Evolutionary conservation across 2,329 filamentous ascomycete genomes (phyloP).

Genomic region (Talaromyces sp.): DNA sequence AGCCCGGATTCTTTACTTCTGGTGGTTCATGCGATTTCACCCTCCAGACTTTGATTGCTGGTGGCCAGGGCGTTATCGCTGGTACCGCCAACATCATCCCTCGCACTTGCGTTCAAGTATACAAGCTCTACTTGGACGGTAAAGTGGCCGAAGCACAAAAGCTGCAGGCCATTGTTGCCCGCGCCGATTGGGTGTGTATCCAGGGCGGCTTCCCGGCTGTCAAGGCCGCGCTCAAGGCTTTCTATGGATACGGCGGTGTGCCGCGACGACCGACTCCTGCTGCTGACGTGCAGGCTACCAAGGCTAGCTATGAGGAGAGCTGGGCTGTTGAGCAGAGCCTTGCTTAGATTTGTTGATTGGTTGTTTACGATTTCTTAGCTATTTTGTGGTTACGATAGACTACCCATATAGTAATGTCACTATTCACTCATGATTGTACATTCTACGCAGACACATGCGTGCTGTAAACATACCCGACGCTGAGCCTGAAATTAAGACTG

Average conservation of each 20-base stretch:
- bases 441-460: no score
- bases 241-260: conserved; percentile 77
- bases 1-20: conserved; percentile 70
- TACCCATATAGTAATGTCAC: conserved; percentile 3
- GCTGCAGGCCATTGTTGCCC: conserved; percentile 73
- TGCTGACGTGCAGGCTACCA: conserved; percentile 37
- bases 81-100: conserved; percentile 83
- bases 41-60: conserved; percentile 72
- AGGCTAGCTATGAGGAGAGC: conserved; percentile 37
- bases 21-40: conserved; percentile 88
- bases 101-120: conserved; percentile 73
- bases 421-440: neutral
- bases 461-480: neutral
- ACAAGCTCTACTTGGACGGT: conserved; percentile 70
- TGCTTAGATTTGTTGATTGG: neutral
- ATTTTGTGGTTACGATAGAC: conserved; percentile 1
- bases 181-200: conserved; percentile 78
- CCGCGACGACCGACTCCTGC: conserved; percentile 64
- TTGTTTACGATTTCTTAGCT: neutral
- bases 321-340: conserved; percentile 37
- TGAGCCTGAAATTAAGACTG: no score
- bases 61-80: conserved; percentile 79
- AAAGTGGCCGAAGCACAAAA: conserved; percentile 71
- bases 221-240: conserved; percentile 75
- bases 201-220: conserved; percentile 83